Conservation (phyloP, 306 rosid genomes). For the Myrica gale region DNA sequence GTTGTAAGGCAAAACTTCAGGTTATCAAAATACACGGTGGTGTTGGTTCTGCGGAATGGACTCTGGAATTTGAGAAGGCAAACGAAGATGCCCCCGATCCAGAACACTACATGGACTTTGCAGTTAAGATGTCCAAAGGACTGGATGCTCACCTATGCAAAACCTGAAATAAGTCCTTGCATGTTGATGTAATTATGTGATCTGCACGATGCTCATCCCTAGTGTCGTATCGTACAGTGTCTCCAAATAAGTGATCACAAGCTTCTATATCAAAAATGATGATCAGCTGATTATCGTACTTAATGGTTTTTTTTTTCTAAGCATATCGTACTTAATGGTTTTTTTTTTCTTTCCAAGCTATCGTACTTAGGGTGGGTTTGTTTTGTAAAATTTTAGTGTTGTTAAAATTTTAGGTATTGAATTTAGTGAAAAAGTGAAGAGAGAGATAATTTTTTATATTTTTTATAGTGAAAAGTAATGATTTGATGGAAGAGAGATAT, state of each 20-base stretch:
- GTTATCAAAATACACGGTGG: background rate
- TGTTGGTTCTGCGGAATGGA: constrained; percentile 22
- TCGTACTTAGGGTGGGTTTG: too few relatives aligned
- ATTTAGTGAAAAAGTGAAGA: too few relatives aligned
- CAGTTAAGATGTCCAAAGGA: constrained; percentile 22
- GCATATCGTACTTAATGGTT: too few relatives aligned
- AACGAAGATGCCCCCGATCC: constrained; percentile 24
- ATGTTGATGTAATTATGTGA: background rate
- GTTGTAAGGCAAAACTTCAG: constrained; percentile 15
- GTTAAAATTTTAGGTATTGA: too few relatives aligned
- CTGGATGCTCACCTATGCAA: constrained; percentile 22
- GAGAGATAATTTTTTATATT: too few relatives aligned
- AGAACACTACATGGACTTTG: constrained; percentile 1
- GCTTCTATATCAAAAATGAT: background rate
- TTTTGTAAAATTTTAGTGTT: too few relatives aligned
- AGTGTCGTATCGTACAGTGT: too few relatives aligned
- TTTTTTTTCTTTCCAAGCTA: too few relatives aligned
- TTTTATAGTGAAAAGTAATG: too few relatives aligned
- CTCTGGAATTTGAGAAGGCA: constrained; percentile 22
- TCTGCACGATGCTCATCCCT: background rate
- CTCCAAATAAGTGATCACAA: background rate
- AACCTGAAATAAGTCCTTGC: background rate
- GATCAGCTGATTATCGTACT: too few relatives aligned
- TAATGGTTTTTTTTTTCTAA: too few relatives aligned
- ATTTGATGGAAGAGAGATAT: too few relatives aligned